These are phyloP conservation scores for Neurospora hispaniola DNA, from an alignment of 495 filamentous ascomycete genomes.

Conservation along the genomic window DNA sequence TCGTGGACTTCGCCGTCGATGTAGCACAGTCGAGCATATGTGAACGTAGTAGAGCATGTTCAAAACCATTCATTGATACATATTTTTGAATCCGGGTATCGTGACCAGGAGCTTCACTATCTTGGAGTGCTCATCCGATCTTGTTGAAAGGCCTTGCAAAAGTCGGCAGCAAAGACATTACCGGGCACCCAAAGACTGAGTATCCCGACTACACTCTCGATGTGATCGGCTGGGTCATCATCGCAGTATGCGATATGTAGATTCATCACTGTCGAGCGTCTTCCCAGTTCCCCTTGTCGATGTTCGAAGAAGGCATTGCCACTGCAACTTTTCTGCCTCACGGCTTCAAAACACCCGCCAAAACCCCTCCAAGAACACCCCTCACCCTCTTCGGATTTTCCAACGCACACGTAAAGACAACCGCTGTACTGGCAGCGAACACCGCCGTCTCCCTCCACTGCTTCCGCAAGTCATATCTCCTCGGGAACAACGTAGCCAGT, in stretches of 20 bases:
- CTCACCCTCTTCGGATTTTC: slow-evolving; percentile 58
- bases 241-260: not conserved
- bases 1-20: not conserved
- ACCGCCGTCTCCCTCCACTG: slow-evolving; percentile 65
- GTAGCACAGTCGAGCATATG: not conserved
- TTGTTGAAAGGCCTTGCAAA: not conserved
- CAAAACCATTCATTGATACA: not conserved
- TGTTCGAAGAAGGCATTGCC: not conserved
- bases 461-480: slow-evolving; percentile 56
- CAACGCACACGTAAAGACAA: slow-evolving; percentile 60
- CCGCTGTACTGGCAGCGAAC: slow-evolving; percentile 64
- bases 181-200: not conserved
- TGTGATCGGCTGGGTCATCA: not conserved
- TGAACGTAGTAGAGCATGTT: not conserved
- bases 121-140: not conserved
- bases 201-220: not conserved
- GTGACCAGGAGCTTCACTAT: not conserved
- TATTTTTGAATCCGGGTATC: not conserved
- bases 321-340: not conserved
- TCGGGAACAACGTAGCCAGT: slow-evolving; percentile 63
- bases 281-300: not conserved
- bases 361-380: slow-evolving; percentile 61
- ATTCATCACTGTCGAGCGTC: not conserved
- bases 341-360: slow-evolving; percentile 41
- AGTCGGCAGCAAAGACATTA: not conserved